A percentile compares a stretch with the other conserved stretches of the same genome.
These are phyloP conservation scores for Lineolata rhizophorae DNA, from an alignment of 495 filamentous ascomycete species.

Conservation along the genomic window DNA sequence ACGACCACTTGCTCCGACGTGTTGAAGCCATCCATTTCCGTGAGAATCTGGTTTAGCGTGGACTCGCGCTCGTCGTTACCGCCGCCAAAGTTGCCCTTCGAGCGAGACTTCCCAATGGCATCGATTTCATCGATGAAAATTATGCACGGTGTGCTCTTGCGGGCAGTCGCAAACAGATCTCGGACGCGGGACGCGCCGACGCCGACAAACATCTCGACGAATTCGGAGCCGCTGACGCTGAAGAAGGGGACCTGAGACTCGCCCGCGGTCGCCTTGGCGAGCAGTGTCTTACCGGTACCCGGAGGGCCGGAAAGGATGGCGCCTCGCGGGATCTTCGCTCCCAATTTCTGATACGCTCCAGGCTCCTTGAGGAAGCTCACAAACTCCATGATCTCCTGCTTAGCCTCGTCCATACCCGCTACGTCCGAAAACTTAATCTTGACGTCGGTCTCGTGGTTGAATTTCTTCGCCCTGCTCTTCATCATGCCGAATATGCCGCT, in stretches of 20 bases:
- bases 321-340: slow-evolving; percentile 92
- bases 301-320: slow-evolving; percentile 92
- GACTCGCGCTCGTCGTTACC: slow-evolving; percentile 94
- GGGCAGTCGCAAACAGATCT: slow-evolving; percentile 82
- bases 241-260: slow-evolving; percentile 97
- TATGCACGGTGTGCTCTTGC: slow-evolving; percentile 93
- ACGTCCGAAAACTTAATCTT: slow-evolving; percentile 95
- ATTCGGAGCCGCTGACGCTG: slow-evolving; percentile 94
- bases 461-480: slow-evolving; percentile 84
- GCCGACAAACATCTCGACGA: slow-evolving; percentile 99
- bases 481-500: slow-evolving; percentile 85
- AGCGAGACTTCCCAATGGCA: slow-evolving; percentile 79
- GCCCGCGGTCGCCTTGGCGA: slow-evolving; percentile 92
- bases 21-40: slow-evolving; percentile 99
- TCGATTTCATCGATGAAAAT: slow-evolving; percentile 99
- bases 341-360: slow-evolving; percentile 72
- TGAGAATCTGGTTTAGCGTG: slow-evolving; percentile 93
- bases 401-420: slow-evolving; percentile 96
- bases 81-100: slow-evolving; percentile 53
- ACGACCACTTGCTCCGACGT: slow-evolving; percentile 94
- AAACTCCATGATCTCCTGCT: slow-evolving; percentile 97
- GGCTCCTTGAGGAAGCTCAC: slow-evolving; percentile 88
- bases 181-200: slow-evolving; percentile 88
- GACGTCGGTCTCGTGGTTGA: slow-evolving; percentile 90
- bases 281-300: slow-evolving; percentile 91